phyloP scores from a whole-genome alignment of 768 basidiomycete species.

The Phaeolepiota aurea region DNA sequence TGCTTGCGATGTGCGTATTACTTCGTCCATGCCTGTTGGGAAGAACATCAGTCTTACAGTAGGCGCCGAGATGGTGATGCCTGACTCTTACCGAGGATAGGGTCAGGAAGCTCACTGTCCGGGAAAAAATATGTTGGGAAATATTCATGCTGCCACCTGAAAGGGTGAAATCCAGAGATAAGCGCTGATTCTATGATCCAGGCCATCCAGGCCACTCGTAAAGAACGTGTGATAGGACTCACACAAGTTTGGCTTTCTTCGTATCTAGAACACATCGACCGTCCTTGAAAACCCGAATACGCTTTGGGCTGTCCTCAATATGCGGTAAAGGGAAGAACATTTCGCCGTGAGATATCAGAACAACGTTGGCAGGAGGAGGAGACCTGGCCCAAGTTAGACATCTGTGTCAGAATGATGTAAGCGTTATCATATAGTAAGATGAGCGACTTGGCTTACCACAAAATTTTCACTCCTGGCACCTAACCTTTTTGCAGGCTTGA shows the following conservation, averaged over 20 bases:
- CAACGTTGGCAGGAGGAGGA: no score
- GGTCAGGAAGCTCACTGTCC: constrained; percentile 30
- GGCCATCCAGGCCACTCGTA: no score
- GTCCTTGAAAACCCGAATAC: constrained; percentile 45
- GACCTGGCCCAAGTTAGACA: no score
- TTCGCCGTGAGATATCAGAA: not conserved
- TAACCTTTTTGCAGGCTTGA: no score
- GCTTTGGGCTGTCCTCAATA: constrained; percentile 39
- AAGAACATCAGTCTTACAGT: no score
- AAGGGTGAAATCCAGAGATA: not conserved
- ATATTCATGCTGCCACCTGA: constrained; percentile 48
- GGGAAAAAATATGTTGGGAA: constrained; percentile 48
- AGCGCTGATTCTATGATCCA: not conserved
- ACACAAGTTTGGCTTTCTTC: constrained; percentile 52
- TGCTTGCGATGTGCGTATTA: no score
- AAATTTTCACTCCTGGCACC: no score
- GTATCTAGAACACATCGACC: constrained; percentile 50
- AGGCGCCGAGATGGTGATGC: no score
- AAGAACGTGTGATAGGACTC: constrained; percentile 12
- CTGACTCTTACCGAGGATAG: constrained; percentile 37
- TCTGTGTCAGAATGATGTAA: no score
- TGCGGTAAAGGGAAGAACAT: constrained; percentile 31
- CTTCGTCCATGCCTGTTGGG: no score
- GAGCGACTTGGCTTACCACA: no score
- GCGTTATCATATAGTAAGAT: no score